Evolutionary conservation across 208 protist genomes (phyloP).

Genomic region (Hexamita inflata): DNA sequence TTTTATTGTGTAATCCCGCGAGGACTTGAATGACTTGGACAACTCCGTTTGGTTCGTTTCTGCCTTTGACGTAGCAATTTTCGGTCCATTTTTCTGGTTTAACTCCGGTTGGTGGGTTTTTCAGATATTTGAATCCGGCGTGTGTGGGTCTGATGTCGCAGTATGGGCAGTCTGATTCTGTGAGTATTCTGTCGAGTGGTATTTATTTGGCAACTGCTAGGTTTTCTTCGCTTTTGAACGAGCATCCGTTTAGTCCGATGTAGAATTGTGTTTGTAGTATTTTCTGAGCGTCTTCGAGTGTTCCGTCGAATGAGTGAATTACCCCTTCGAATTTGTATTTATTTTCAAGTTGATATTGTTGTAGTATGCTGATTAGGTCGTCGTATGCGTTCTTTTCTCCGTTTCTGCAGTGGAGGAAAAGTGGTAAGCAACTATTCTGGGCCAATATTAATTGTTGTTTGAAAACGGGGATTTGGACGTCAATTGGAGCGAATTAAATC

Average conservation of each 20-base stretch:
- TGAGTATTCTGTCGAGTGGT: not conserved
- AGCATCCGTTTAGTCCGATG: slow-evolving; percentile 15
- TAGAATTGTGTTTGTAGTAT: not conserved
- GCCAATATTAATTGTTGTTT: not conserved
- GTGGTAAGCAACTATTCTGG: no score
- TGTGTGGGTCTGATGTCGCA: slow-evolving; percentile 10
- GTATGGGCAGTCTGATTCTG: slow-evolving; percentile 22
- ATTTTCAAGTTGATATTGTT: not conserved
- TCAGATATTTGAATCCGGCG: no score
- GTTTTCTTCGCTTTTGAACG: not conserved
- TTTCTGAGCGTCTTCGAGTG: not conserved
- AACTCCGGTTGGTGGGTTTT: no score
- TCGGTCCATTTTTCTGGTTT: no score
- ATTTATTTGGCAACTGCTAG: not conserved
- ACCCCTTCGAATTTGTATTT: not conserved
- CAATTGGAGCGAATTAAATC: not conserved
- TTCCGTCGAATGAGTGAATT: slow-evolving; percentile 14
- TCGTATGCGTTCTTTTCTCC: not conserved
- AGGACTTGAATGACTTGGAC: no score
- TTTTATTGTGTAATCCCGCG: no score
- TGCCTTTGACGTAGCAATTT: no score
- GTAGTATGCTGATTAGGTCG: not conserved
- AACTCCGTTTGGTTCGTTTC: no score
- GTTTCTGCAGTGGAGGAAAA: slow-evolving; percentile 4
- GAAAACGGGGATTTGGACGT: not conserved